Conservation (phyloP, 139 green algal species). For the Chlamydomonas schloesseri region DNA sequence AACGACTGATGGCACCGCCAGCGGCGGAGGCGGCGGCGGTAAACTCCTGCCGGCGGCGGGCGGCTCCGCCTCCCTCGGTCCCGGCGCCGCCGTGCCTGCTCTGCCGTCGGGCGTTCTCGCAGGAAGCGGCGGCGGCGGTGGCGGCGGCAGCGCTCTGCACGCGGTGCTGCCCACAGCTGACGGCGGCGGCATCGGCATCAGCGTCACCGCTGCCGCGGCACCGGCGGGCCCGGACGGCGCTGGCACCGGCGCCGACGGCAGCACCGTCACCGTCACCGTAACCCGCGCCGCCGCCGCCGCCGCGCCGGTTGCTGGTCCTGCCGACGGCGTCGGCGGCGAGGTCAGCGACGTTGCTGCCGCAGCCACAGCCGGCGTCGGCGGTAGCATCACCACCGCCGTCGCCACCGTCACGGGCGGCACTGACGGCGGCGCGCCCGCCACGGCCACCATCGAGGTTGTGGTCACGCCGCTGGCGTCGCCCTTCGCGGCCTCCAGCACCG, state of each 20-base stretch:
- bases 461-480: not conserved
- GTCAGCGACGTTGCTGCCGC: not conserved
- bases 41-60: not conserved
- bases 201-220: constrained; percentile 1
- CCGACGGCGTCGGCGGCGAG: not conserved
- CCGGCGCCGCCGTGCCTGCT: no score
- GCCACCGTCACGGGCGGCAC: not conserved
- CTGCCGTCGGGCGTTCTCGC: no score
- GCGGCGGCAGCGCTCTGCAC: no score
- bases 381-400: constrained; percentile 34
- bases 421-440: not conserved
- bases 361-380: not conserved
- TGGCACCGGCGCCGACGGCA: not conserved
- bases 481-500: not conserved
- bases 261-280: constrained; percentile 15
- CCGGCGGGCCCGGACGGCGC: not conserved
- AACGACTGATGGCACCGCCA: no score
- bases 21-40: not conserved
- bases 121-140: no score
- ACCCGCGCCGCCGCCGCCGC: not conserved
- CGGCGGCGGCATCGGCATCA: constrained; percentile 27
- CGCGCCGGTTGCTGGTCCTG: not conserved
- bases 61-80: no score
- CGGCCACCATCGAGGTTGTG: constrained; percentile 19
- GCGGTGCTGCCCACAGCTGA: not conserved